Evolutionary conservation across 495 filamentous ascomycete genomes (phyloP).

Genomic region (Coniosporium apollinis): DNA sequence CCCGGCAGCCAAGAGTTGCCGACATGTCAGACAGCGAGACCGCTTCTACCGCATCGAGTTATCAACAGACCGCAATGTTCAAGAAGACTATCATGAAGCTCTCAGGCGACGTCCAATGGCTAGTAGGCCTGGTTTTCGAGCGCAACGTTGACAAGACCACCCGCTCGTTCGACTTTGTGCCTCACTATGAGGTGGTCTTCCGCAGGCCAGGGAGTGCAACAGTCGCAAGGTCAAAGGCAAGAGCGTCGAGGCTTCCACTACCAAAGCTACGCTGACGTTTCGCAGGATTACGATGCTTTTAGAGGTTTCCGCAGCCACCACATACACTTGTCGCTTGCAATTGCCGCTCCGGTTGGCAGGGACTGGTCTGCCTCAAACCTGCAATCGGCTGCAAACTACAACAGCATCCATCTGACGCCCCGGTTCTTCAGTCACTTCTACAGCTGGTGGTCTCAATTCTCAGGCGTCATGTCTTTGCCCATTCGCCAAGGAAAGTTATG

Average conservation of each 20-base stretch:
- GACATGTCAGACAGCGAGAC: conserved; percentile 31
- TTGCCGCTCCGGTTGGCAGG: conserved; percentile 63
- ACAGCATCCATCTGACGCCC: conserved; percentile 81
- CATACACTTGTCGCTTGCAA: conserved; percentile 83
- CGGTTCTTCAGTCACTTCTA: conserved; percentile 98
- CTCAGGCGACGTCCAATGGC: conserved; percentile 82
- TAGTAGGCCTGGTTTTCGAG: conserved; percentile 84
- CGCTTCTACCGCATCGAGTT: conserved; percentile 42
- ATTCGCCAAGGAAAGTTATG: conserved; percentile 82
- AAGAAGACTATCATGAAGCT: conserved; percentile 98
- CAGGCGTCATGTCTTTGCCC: conserved; percentile 84
- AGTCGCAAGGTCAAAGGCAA: too few species aligned
- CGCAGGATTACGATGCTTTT: conserved; percentile 70
- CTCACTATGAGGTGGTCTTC: conserved; percentile 81
- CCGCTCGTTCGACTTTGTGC: conserved; percentile 72
- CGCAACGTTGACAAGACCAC: conserved; percentile 45
- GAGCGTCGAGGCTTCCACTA: background rate
- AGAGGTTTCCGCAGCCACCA: conserved; percentile 85
- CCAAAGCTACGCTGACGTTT: conserved; percentile 12
- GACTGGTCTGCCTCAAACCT: conserved; percentile 62
- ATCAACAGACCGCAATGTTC: conserved; percentile 63
- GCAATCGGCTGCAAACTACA: conserved; percentile 72
- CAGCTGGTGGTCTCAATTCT: conserved; percentile 94
- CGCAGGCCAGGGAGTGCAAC: conserved; percentile 62
- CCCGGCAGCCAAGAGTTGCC: conserved; percentile 40